Percentiles rank a stretch among this genome's conserved stretches.
Conservation (phyloP, 1,139 yeast genomes). For the Magnusiomyces magnusii region DNA sequence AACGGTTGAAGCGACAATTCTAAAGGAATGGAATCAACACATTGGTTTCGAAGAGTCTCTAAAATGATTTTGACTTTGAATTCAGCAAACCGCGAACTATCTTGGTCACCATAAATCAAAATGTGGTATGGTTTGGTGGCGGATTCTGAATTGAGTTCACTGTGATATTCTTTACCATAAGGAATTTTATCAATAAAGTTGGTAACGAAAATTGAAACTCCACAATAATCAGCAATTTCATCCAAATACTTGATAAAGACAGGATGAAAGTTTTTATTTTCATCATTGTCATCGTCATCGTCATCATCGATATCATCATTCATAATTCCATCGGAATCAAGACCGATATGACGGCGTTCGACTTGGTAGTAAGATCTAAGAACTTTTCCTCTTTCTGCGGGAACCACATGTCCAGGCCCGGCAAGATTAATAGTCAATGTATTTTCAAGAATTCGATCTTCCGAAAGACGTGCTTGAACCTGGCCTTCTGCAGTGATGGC, state of each 20-base stretch:
- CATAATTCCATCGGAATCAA: constrained; percentile 22
- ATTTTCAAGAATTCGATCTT: constrained; percentile 31
- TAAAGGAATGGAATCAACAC: constrained; percentile 47
- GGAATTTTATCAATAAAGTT: constrained; percentile 33
- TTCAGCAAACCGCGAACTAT: constrained; percentile 49
- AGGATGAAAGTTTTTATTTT: background rate
- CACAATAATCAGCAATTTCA: constrained; percentile 39
- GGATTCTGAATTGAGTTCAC: constrained; percentile 18
- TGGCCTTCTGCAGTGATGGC: constrained; percentile 30
- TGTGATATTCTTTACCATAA: constrained; percentile 19
- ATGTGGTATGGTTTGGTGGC: constrained; percentile 28
- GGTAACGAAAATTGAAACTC: constrained; percentile 46
- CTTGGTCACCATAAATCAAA: constrained; percentile 45
- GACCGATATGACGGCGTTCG: constrained; percentile 33
- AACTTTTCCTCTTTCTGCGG: constrained; percentile 30
- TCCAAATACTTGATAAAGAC: constrained; percentile 25
- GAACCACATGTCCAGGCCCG: constrained; percentile 29
- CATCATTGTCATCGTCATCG: background rate
- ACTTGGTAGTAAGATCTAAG: constrained; percentile 35
- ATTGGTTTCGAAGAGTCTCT: constrained; percentile 44
- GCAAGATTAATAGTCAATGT: constrained; percentile 33
- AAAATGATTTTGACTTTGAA: constrained; percentile 49
- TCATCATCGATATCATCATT: background rate
- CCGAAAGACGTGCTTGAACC: constrained; percentile 32
- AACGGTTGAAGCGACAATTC: constrained; percentile 60